A percentile compares a stretch with the other conserved stretches of the same genome.
Evolutionary conservation across 2,329 filamentous ascomycete species (phyloP).

Genomic region (Knoxdaviesia capensis): DNA sequence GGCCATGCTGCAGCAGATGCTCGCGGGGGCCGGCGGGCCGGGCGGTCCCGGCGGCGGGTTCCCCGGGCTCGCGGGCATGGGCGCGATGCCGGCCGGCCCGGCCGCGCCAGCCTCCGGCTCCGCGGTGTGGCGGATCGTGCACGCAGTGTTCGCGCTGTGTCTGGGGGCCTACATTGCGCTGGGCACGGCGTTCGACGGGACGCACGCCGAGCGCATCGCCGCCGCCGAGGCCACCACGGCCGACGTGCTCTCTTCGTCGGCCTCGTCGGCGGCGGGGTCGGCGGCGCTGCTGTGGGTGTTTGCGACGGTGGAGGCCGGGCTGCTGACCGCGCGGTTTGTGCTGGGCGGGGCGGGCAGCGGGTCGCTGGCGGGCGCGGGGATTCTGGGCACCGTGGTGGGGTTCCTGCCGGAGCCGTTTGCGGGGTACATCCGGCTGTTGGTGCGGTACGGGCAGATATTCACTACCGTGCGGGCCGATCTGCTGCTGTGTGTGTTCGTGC

Average conservation of each 20-base stretch:
- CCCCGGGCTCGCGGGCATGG: conserved; percentile 10
- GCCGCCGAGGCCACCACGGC: conserved; percentile 10
- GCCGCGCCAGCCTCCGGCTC: conserved; percentile 12
- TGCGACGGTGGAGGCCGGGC: conserved; percentile 51
- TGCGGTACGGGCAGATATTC: conserved; percentile 52
- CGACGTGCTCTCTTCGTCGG: conserved; percentile 8
- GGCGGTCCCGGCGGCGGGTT: conserved; percentile 17
- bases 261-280: conserved; percentile 15
- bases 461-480: conserved; percentile 52
- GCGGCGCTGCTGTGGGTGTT: conserved; percentile 56
- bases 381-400: conserved; percentile 40
- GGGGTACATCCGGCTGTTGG: conserved; percentile 37
- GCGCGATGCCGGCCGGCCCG: conserved; percentile 14
- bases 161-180: conserved; percentile 53
- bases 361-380: conserved; percentile 26
- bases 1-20: conserved; percentile 58
- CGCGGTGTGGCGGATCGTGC: conserved; percentile 50
- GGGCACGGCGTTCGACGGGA: conserved; percentile 48
- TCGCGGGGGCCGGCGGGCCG: conserved; percentile 21
- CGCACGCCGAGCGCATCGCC: conserved; percentile 33
- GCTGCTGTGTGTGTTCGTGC: conserved; percentile 57
- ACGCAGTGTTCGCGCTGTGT: conserved; percentile 49
- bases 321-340: conserved; percentile 46
- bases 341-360: background rate
- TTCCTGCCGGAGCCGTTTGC: conserved; percentile 46